A percentile compares a stretch with the other conserved stretches of the same genome.
These are phyloP conservation scores for Heritiera littoralis DNA, from an alignment of 345 rosid genomes.

Conservation along the genomic window DNA sequence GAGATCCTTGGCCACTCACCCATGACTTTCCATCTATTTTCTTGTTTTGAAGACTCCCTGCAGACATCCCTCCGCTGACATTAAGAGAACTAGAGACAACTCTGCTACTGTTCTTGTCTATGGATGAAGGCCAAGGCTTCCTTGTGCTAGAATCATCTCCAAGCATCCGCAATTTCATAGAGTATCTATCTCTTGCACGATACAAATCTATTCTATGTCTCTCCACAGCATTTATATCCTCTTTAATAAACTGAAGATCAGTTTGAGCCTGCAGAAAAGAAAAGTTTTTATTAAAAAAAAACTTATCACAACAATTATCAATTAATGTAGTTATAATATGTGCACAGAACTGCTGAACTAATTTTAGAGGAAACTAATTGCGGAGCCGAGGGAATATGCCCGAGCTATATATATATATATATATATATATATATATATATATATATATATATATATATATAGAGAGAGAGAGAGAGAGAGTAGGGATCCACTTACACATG, in stretches of 20 bases:
- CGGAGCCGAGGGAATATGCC: too few relatives aligned
- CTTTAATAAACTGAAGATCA: conserved; percentile 87
- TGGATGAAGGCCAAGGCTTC: conserved; percentile 60
- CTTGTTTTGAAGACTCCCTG: conserved; percentile 51
- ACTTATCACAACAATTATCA: conserved; percentile 4
- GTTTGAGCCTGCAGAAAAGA: conserved; percentile 58
- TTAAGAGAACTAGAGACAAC: conserved; percentile 52
- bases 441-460: too few relatives aligned
- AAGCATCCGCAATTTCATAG: conserved; percentile 77
- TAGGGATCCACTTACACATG: too few relatives aligned
- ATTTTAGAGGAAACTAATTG: conserved; percentile 7
- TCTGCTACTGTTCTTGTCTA: conserved; percentile 56
- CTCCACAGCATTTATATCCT: conserved; percentile 87
- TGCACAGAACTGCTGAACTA: not conserved
- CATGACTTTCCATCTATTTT: conserved; percentile 69
- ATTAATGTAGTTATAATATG: not conserved
- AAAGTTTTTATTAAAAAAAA: not conserved
- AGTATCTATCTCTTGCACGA: conserved; percentile 75
- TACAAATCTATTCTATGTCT: conserved; percentile 83
- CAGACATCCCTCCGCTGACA: conserved; percentile 59
- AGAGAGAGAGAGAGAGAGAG: too few relatives aligned
- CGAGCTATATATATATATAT: too few relatives aligned
- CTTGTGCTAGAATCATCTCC: conserved; percentile 73
- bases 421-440: too few relatives aligned
- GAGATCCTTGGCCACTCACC: conserved; percentile 67